Base-by-base conservation (phyloP, 2,329 filamentous ascomycete species). In the Epichloe hybrida region DNA sequence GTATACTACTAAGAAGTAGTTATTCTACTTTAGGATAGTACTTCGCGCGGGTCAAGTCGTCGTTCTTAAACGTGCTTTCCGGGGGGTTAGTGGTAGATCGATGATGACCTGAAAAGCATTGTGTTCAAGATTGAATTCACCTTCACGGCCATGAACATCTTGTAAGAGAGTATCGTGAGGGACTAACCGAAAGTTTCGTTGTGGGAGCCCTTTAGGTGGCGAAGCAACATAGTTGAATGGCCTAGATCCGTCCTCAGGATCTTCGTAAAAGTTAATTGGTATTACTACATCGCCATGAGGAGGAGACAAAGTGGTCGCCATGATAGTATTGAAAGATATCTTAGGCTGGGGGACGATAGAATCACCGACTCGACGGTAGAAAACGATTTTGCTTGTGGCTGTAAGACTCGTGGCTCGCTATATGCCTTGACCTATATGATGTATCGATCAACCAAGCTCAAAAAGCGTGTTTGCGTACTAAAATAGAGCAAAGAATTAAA, bases 1-100 rank as follows among this genome's bases (percentile, higher is more conserved):
- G 81, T 15, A 94, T 72, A 52, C 79, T 66, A 13, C 79, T 69
- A 2, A 89, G 69, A 0, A 96, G 71, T 27, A 95, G 70, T 46
- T 75, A 65, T 67, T 90, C 84, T 8, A 95, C 79, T 63, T 95
- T 88, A 0, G 88, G 84, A 70, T 96, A 96, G 73, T 95, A 96
- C 50, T 80, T 75, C 1, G 69, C 60, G 60, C 77, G 69, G 66
- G 96, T 86, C 53, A 77, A 79, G 11, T 73, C 77, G 59, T 89
- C 84, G 63, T 86, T 80, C 4, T 66, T 66, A 65, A 91, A 94
- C 40, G 79, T 75, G 5, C 50, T 5, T 42, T 66, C 64, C 8
- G 46, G 53, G 2, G 76, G 17, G 17, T 75, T 2, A 77, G 73
- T 0, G 81, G 71, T 1, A 88, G 67, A 58, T 73, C 67, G 12